Percentiles rank a stretch among this genome's conserved stretches.
phyloP scores from a whole-genome alignment of 2,329 filamentous ascomycete species.

The Claviceps sp. region DNA sequence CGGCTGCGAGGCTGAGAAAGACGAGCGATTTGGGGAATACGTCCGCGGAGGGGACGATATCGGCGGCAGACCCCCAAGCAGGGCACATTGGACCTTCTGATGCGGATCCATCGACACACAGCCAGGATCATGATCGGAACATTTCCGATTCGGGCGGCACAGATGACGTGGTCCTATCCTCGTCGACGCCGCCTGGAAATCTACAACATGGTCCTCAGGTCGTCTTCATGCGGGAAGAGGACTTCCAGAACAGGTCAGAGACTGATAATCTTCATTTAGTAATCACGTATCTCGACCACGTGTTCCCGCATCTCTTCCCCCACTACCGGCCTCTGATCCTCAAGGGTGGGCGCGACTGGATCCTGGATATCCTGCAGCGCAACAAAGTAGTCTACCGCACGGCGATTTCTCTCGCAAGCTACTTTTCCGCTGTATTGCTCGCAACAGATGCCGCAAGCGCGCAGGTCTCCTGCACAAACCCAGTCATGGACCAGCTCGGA shows the following conservation, averaged over 20 bases:
- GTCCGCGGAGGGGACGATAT: slow-evolving; percentile 9
- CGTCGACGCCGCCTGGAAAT: slow-evolving; percentile 7
- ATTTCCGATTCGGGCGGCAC: slow-evolving; percentile 9
- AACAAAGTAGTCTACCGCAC: slow-evolving; percentile 46
- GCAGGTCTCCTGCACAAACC: slow-evolving; percentile 21
- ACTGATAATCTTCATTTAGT: slow-evolving; percentile 29
- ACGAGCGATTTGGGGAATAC: background rate
- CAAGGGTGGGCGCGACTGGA: slow-evolving; percentile 46
- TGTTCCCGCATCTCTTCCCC: slow-evolving; percentile 49
- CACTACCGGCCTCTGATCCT: slow-evolving; percentile 45
- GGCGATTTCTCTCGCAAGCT: slow-evolving; percentile 40
- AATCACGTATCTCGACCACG: slow-evolving; percentile 48
- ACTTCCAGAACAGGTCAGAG: slow-evolving; percentile 11
- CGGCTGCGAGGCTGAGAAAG: slow-evolving; percentile 18
- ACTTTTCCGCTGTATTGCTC: slow-evolving; percentile 39
- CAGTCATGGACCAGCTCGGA: slow-evolving; percentile 27
- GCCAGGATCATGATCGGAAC: slow-evolving; percentile 9
- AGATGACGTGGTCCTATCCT: too few species aligned
- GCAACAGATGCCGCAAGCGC: slow-evolving; percentile 19
- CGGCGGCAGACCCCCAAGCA: slow-evolving; percentile 1
- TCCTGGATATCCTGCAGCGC: slow-evolving; percentile 41
- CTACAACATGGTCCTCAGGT: slow-evolving; percentile 18
- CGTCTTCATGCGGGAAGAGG: slow-evolving; percentile 11
- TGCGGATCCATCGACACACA: slow-evolving; percentile 13
- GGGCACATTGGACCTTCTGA: slow-evolving; percentile 13